Conservation (phyloP, 495 filamentous ascomycete species). For the Alectoria sarmentosa region DNA sequence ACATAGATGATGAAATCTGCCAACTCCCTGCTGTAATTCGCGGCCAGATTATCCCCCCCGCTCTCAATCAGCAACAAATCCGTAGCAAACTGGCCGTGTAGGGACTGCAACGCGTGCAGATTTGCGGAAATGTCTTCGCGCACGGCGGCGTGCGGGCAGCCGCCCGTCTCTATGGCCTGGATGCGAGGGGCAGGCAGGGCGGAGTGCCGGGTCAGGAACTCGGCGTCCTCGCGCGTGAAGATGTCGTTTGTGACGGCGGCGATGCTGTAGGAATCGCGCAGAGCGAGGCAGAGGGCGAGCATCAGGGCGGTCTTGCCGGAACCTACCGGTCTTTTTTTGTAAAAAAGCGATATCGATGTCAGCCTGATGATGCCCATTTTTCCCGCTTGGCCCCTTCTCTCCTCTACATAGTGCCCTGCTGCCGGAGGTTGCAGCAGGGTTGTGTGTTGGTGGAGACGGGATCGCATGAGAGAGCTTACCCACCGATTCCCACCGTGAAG, state of each 20-base stretch:
- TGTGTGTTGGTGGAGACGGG: not conserved
- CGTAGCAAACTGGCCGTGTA: constrained; percentile 66
- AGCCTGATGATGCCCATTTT: too few species aligned
- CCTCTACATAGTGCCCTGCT: not conserved
- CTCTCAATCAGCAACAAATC: constrained; percentile 86
- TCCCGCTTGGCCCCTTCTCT: too few species aligned
- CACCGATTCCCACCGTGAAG: constrained; percentile 94
- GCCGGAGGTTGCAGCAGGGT: not conserved
- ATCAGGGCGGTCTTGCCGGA: constrained; percentile 97
- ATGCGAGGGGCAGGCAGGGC: constrained; percentile 80
- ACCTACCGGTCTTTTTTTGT: constrained; percentile 91
- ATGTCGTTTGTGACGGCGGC: constrained; percentile 99
- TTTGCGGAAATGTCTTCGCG: constrained; percentile 95
- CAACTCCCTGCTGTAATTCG: constrained; percentile 89
- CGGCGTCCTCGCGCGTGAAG: constrained; percentile 94
- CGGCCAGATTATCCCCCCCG: constrained; percentile 93
- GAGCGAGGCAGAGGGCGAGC: constrained; percentile 75
- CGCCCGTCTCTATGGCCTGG: constrained; percentile 93
- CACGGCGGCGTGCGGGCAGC: constrained; percentile 95
- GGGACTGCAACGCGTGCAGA: constrained; percentile 80
- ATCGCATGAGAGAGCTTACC: constrained; percentile 51
- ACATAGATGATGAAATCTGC: constrained; percentile 98
- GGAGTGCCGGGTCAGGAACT: constrained; percentile 82
- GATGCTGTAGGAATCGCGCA: constrained; percentile 72
- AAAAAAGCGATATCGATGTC: too few species aligned